Evolutionary conservation across 1,139 yeast genomes (phyloP), one percentile per base, ranked within the genome.

Genomic region (Chernovozyma aurita): DNA sequence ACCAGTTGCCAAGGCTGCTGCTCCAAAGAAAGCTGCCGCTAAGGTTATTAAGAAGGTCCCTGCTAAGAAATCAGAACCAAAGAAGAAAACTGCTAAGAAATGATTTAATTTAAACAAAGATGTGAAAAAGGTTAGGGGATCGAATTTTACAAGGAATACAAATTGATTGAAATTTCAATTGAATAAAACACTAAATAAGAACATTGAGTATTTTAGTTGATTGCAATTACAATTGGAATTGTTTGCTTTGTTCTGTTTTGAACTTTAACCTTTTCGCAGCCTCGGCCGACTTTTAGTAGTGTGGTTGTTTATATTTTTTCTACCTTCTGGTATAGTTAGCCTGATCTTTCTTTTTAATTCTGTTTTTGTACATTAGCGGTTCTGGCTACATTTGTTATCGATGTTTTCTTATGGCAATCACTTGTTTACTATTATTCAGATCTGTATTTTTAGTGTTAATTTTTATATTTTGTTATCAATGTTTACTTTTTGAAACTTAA

Each of bases 21-120:
- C 17, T 5, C 38, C 35, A 27, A 28, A 37, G 35, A 55, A 58
- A 43, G 49, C 63, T 22, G 43, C 50, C 29, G 7, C 30, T 8
- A 28, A 28, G 20, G 30, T 28, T 4, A 36, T 33, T 11, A 51
- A 42, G 39, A 43, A 40, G 37, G 46, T 53, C 22, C 42, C 49
- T 18, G 34, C 55, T 20, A 57, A 55, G 48, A 53, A 53, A 43
- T 53, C 60, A n/a, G 32, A 18, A 38, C 48, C 57, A 24, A 30
- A 49, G 24, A 53, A 49, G 45, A 49, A 40, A 30, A 31, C 40
- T 30, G 33, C 44, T 30, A 44, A 42, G 43, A 49, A 49, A 40
- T 45, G 39, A 44, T n/a, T 27, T 28, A 17, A 26, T 5, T n/a
- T 21, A 21, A 21, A 21, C 9, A 11, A 8, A 8, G 24, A 11